Base-by-base conservation (phyloP, 2,329 filamentous ascomycete genomes). In the Cladosporium austrohemisphaericum region DNA sequence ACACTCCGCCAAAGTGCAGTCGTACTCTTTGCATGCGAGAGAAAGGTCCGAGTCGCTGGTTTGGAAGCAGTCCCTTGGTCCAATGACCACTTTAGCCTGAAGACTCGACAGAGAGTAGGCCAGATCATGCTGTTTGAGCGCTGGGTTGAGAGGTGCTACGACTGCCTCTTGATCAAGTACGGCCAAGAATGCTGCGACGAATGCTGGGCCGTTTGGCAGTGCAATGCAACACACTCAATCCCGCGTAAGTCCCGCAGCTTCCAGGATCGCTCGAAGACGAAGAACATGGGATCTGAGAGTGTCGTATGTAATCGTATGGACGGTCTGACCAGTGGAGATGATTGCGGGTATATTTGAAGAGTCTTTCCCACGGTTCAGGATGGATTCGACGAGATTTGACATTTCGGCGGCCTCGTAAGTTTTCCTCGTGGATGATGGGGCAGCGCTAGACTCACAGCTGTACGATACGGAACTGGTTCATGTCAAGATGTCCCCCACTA, bases 101-200 rank as follows among this genome's bases (percentile, higher is more conserved):
- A 40, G 91, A 73, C 64, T 84, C 84, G 4, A 87, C 87, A 51
- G 92, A 69, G 93, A 94, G 70, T 93, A 94, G 67, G 93, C 88
- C 65, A 92, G 92, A 68, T 94, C 88, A 50, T 83, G 83, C 69
- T 93, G 87, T 72, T 91, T 93, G 75, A 93, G 93, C 36, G 84
- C 84, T 31, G 88, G 83, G 68, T 94, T 94, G 57, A 94, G 74
- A n/a, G 88, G 89, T 3, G 89, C 89, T 7, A 88, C 88, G 58
- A 93, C 85, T 22, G 77, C 86, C 60, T 88, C 80, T 72, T 93
- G 88, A 81, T 85, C 88, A 13, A 87, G 81, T 14, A 83, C 79
- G n/a, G 88, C 88, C 36, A 93, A 78, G 70, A 94, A 94, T 2
- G 87, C 83, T 49, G 93, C 83, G 64, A 94, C 86, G 70, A 94